Percentiles rank a stretch among this genome's conserved stretches.
Conservation (phyloP, 1,284 basidiomycete species). For the Stereum hirsutum region DNA sequence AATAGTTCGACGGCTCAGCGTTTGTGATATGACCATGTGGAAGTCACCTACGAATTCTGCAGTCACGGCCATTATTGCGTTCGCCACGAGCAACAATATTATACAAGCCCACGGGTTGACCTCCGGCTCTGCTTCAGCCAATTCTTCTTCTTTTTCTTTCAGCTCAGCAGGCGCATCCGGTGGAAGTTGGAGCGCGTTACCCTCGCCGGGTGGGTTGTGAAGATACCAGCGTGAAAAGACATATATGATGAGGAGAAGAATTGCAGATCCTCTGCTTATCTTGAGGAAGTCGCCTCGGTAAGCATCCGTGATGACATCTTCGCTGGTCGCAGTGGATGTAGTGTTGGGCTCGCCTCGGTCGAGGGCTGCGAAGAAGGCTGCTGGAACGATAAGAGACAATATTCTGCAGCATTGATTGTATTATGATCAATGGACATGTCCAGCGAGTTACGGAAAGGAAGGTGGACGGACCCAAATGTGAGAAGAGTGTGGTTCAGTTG, state of each 20-base stretch:
- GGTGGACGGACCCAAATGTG: slow-evolving; percentile 42
- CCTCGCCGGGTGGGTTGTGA: slow-evolving; percentile 57
- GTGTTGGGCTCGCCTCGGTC: slow-evolving; percentile 26
- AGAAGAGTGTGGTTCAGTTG: slow-evolving; percentile 61
- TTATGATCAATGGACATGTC: background rate
- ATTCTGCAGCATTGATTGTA: slow-evolving; percentile 31
- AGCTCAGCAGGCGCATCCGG: slow-evolving; percentile 32
- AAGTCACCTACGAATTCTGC: slow-evolving; percentile 49
- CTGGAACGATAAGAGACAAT: slow-evolving; percentile 49
- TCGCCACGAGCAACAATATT: slow-evolving; percentile 36
- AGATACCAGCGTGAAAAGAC: slow-evolving; percentile 55
- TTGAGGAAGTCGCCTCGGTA: slow-evolving; percentile 37
- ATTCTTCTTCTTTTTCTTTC: slow-evolving; percentile 31
- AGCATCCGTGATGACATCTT: slow-evolving; percentile 25
- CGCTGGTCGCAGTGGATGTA: slow-evolving; percentile 14
- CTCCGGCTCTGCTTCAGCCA: slow-evolving; percentile 37
- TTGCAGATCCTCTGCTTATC: slow-evolving; percentile 53
- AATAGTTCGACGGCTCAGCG: background rate
- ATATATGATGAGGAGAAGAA: slow-evolving; percentile 53
- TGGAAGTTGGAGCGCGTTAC: slow-evolving; percentile 32
- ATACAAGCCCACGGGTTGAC: slow-evolving; percentile 55
- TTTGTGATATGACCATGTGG: background rate
- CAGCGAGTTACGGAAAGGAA: slow-evolving; percentile 1
- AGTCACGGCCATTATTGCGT: slow-evolving; percentile 54
- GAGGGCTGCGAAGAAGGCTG: slow-evolving; percentile 57